phyloP scores from a whole-genome alignment of 768 basidiomycete genomes.

The Termitomyces sp. region DNA sequence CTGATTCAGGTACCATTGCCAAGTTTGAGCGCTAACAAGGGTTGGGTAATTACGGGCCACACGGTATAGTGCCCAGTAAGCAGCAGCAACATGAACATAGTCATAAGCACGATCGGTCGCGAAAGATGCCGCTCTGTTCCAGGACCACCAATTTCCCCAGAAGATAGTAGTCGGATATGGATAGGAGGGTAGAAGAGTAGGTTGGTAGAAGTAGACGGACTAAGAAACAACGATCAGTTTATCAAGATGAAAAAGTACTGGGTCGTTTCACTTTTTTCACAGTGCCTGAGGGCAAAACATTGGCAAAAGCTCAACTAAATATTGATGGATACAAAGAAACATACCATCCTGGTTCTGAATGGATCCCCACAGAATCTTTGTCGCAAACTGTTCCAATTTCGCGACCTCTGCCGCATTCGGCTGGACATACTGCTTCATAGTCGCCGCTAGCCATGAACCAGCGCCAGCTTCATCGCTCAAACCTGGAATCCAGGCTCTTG shows the following conservation, averaged over 20 bases:
- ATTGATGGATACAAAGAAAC: slow-evolving; percentile 10
- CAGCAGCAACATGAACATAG: slow-evolving; percentile 42
- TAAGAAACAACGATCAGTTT: slow-evolving; percentile 11
- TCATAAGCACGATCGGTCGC: slow-evolving; percentile 50
- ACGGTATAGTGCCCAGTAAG: slow-evolving; percentile 54
- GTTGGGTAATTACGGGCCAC: slow-evolving; percentile 53
- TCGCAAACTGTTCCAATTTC: slow-evolving; percentile 47
- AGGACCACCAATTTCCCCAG: slow-evolving; percentile 57
- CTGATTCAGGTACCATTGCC: slow-evolving; percentile 56
- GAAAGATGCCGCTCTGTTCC: slow-evolving; percentile 44
- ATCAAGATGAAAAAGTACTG: neutral
- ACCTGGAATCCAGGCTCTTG: slow-evolving; percentile 56
- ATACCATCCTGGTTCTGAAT: slow-evolving; percentile 45
- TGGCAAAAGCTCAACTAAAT: neutral
- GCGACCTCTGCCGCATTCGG: slow-evolving; percentile 49
- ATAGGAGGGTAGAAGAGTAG: slow-evolving; percentile 38
- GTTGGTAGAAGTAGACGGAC: slow-evolving; percentile 51
- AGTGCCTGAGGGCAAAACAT: slow-evolving; percentile 27
- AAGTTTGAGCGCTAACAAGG: slow-evolving; percentile 39
- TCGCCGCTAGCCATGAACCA: slow-evolving; percentile 51
- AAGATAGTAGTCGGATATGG: slow-evolving; percentile 40
- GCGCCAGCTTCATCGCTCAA: slow-evolving; percentile 58
- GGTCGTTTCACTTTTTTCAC: slow-evolving; percentile 41
- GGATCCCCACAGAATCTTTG: slow-evolving; percentile 41
- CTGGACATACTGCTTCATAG: slow-evolving; percentile 53